Base-by-base conservation (phyloP, 768 basidiomycete species). In the Suillus placidus region DNA sequence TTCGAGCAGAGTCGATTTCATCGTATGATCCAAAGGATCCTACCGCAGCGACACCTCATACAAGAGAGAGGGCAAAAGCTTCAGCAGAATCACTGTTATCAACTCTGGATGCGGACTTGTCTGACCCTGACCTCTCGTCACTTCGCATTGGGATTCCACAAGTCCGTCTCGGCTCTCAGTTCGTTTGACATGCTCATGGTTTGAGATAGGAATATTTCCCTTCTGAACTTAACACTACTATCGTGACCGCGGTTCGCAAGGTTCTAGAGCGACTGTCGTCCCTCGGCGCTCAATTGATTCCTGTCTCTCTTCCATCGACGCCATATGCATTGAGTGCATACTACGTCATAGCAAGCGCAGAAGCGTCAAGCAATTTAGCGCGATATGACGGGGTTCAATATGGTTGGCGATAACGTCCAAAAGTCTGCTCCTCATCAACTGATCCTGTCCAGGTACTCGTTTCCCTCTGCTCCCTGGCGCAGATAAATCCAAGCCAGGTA, bases 321-420 rank as follows among this genome's bases (percentile, higher is more conserved):
- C 76, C 74, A 2, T 91, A 91, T 71, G 93, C 94, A 0, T 82
- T 99, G 6, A 94, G 94, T 63, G 92, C 95, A 14, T 99, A 99
- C 80, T 99, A 98, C 72, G 93, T 97, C n/a, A 84, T 99, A 18
- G 92, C 97, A 1, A 92, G 89, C 66, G 95, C 97, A 0, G 97
- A 98, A 73, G 96, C 96, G 0, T 91, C 92, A 67, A 95, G 94
- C 64, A 97, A 96, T 72, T 80, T 99, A 64, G 94, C 93, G 5
- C 82, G 95, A 47, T 99, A 90, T 72, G 94, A 96, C 57, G 96
- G 96, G 0, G 84, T 95, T 2, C 85, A 90, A 70, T 97, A 89
- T 72, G 97, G 95, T 87, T 60, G n/a, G 76, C 64, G 40, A 78
- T 65, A 6, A 6, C 52, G 18, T 35, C 23, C 7, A 10, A 54